These are phyloP conservation scores for Saccharomyces hybrid DNA, from an alignment of 1,139 yeast species.

Conservation along the genomic window DNA sequence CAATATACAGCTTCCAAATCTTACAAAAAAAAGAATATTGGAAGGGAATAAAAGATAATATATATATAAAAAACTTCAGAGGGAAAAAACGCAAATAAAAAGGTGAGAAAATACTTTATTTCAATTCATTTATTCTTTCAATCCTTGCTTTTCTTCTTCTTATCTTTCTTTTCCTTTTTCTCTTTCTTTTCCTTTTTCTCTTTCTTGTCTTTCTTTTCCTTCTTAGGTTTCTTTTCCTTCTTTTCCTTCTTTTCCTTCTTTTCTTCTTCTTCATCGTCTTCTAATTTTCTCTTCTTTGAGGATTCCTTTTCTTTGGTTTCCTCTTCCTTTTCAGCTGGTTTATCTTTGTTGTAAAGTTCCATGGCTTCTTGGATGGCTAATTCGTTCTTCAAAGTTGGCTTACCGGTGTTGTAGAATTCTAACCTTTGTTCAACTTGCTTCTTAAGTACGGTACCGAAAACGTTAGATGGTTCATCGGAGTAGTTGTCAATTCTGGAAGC, in stretches of 20 bases:
- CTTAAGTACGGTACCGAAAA: constrained; percentile 84
- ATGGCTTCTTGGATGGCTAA: constrained; percentile 91
- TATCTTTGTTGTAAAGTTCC: constrained; percentile 54
- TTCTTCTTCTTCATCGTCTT: constrained; percentile 29
- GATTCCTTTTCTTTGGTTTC: constrained; percentile 24
- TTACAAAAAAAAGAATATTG: constrained; percentile 3
- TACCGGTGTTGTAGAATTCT: constrained; percentile 91
- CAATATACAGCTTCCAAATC: constrained; percentile 6
- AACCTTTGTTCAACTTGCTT: constrained; percentile 97
- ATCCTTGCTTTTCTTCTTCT: constrained; percentile 44
- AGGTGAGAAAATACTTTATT: constrained; percentile 1
- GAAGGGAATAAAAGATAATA: constrained; percentile 8
- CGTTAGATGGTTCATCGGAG: constrained; percentile 76
- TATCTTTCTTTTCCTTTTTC: constrained; percentile 47
- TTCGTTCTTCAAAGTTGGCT: constrained; percentile 91
- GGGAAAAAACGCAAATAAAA: background rate
- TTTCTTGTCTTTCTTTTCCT: constrained; percentile 45
- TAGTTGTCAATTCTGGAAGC: constrained; percentile 98
- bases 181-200: constrained; percentile 49
- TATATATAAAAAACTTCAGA: constrained; percentile 6
- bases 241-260: constrained; percentile 44
- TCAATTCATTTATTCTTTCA: constrained; percentile 31
- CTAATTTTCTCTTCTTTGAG: constrained; percentile 41
- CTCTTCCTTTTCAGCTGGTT: constrained; percentile 40
- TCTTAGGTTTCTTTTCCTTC: constrained; percentile 43